These are phyloP conservation scores for Chlamydomonas sphaeroides DNA, from an alignment of 139 green algal species.

Conservation along the genomic window DNA sequence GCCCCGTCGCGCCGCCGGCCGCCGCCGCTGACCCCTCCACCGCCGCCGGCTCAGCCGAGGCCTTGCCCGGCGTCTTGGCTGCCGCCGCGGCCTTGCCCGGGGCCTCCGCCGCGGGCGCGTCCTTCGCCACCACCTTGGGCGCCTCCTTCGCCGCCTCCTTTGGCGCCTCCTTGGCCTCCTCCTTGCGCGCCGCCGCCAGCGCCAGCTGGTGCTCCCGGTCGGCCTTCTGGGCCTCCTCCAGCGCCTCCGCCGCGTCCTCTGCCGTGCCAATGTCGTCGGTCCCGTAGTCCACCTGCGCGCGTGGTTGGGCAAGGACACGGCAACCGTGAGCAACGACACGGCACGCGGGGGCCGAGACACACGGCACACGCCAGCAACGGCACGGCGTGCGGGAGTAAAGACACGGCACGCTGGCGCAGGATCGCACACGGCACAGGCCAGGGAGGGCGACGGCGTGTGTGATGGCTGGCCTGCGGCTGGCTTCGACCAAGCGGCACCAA, in stretches of 20 bases:
- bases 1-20: background rate
- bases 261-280: background rate
- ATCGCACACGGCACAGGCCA: too few relatives aligned
- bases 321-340: too few relatives aligned
- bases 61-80: background rate
- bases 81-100: background rate
- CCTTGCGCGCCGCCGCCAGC: background rate
- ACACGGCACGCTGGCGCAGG: too few relatives aligned
- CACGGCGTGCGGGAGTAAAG: too few relatives aligned
- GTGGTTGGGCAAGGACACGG: too few relatives aligned
- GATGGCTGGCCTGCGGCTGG: too few relatives aligned
- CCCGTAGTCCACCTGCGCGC: slow-evolving; percentile 21
- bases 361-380: too few relatives aligned
- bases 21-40: background rate
- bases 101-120: background rate
- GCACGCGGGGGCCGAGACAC: too few relatives aligned
- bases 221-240: background rate
- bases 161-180: background rate
- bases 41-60: background rate
- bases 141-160: background rate
- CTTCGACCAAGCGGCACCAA: too few relatives aligned
- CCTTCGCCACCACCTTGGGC: background rate
- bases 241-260: background rate
- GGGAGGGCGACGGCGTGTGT: too few relatives aligned
- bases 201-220: background rate